A percentile compares a stretch with the other conserved stretches of the same genome.
Conservation (phyloP, 2,329 filamentous ascomycete genomes). For the Talaromyces sp. region DNA sequence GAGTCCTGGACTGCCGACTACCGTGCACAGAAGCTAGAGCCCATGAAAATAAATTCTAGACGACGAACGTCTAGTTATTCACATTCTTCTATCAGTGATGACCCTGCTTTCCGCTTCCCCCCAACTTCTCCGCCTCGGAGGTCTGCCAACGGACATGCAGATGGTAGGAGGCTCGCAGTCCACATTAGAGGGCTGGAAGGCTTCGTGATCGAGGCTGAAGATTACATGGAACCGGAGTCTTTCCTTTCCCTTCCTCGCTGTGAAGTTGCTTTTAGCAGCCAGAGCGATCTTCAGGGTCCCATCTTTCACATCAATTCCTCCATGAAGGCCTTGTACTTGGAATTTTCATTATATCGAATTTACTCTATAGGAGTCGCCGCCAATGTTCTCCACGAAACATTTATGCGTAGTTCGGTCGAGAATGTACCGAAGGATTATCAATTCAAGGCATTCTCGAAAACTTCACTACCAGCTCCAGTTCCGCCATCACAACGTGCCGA, state of each 20-base stretch:
- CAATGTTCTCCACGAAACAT: slow-evolving; percentile 67
- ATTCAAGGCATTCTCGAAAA: slow-evolving; percentile 13
- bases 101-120: slow-evolving; percentile 51
- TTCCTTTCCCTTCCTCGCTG: slow-evolving; percentile 83
- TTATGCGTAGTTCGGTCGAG: slow-evolving; percentile 34
- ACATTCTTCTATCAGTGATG: slow-evolving; percentile 51
- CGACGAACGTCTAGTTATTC: slow-evolving; percentile 71
- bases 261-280: slow-evolving; percentile 78
- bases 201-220: slow-evolving; percentile 81
- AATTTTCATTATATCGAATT: slow-evolving; percentile 91
- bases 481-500: slow-evolving; percentile 45
- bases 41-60: slow-evolving; percentile 44
- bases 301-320: slow-evolving; percentile 82
- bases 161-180: slow-evolving; percentile 75
- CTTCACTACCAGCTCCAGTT: slow-evolving; percentile 20
- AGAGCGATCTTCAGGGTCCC: slow-evolving; percentile 79
- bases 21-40: slow-evolving; percentile 70
- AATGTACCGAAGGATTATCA: slow-evolving; percentile 10
- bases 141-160: slow-evolving; percentile 46
- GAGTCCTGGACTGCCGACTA: slow-evolving; percentile 89
- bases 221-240: slow-evolving; percentile 77
- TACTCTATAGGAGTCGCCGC: slow-evolving; percentile 81
- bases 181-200: slow-evolving; percentile 81
- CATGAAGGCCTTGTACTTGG: slow-evolving; percentile 70
- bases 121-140: slow-evolving; percentile 45